These are phyloP conservation scores for Ceratonia siliqua DNA, from an alignment of 306 rosid species.

Conservation along the genomic window DNA sequence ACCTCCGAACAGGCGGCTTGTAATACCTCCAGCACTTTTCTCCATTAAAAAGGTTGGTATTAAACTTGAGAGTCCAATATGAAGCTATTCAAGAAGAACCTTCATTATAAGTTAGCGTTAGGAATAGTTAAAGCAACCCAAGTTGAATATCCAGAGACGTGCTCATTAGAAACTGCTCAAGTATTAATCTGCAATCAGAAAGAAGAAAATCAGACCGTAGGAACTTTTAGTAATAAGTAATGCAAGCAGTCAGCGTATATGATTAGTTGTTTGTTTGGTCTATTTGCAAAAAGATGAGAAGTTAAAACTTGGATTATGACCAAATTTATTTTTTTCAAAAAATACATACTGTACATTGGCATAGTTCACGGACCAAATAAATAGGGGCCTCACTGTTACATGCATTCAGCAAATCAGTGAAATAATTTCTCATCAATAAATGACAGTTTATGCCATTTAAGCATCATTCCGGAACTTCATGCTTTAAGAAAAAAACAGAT, in stretches of 20 bases:
- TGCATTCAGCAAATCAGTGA: neutral
- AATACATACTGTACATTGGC: neutral
- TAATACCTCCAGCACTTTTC: conserved; percentile 26
- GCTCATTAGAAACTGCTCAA: neutral
- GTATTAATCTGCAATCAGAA: conserved; percentile 2
- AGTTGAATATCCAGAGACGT: neutral
- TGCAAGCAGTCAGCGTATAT: neutral
- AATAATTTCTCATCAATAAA: neutral
- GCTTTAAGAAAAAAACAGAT: neutral
- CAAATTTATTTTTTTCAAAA: neutral
- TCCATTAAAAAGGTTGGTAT: conserved; percentile 44
- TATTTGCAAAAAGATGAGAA: neutral
- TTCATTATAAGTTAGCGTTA: conserved; percentile 1
- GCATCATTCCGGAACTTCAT: neutral
- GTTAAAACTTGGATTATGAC: neutral
- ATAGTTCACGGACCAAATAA: neutral
- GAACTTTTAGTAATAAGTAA: neutral
- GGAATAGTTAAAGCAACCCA: conserved; percentile 14
- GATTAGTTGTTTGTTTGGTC: neutral
- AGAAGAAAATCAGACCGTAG: neutral
- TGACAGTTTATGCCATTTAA: neutral
- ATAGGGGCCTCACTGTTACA: neutral
- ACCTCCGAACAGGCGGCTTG: conserved; percentile 35
- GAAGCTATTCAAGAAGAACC: conserved; percentile 31
- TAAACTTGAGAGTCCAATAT: neutral